These are phyloP conservation scores for Lactarius vividus DNA, from an alignment of 768 basidiomycete species.

Conservation along the genomic window DNA sequence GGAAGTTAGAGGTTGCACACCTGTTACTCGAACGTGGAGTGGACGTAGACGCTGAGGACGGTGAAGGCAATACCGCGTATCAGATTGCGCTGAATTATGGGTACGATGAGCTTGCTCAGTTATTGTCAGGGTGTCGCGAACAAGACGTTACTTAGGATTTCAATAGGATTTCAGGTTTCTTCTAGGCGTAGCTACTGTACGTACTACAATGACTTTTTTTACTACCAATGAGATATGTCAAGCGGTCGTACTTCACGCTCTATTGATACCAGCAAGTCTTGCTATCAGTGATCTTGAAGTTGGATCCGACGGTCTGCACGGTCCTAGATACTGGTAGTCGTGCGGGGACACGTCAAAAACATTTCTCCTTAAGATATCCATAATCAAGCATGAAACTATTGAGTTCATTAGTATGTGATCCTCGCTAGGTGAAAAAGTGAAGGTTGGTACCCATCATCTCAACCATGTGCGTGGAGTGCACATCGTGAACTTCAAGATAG, in stretches of 20 bases:
- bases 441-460: constrained; percentile 25
- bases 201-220: background rate
- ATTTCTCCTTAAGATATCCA: constrained; percentile 27
- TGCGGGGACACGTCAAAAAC: constrained; percentile 18
- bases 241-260: background rate
- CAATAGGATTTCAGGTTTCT: background rate
- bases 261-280: constrained; percentile 15
- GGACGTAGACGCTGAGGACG: background rate
- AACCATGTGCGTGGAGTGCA: constrained; percentile 13
- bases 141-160: background rate
- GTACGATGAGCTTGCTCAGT: background rate
- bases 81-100: background rate
- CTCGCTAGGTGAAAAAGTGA: background rate
- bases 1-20: background rate
- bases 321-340: constrained; percentile 25
- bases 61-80: background rate
- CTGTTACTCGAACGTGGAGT: background rate
- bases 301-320: constrained; percentile 19
- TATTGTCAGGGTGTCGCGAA: background rate
- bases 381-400: constrained; percentile 25
- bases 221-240: background rate
- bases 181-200: background rate
- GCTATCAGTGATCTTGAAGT: constrained; percentile 17
- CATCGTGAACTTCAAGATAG: constrained; percentile 11
- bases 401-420: background rate